phyloP scores from a whole-genome alignment of 495 filamentous ascomycete species.

The Immersiella caudata region DNA sequence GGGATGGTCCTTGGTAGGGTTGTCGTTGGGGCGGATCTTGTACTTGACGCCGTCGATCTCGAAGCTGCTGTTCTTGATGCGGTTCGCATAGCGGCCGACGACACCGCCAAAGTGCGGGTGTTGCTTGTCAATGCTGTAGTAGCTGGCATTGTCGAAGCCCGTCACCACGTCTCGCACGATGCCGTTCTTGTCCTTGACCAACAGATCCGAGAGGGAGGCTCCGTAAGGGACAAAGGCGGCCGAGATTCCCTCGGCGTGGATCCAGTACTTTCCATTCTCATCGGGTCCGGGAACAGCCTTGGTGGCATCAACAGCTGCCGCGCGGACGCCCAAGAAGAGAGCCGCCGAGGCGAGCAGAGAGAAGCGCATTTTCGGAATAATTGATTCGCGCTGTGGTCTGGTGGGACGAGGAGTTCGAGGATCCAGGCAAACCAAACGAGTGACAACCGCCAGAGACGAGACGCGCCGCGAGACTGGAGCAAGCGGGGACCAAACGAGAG shows the following conservation, averaged over 20 bases:
- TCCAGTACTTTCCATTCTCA: slow-evolving; percentile 65
- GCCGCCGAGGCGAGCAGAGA: slow-evolving; percentile 14
- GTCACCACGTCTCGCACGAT: slow-evolving; percentile 67
- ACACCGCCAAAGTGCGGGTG: slow-evolving; percentile 78
- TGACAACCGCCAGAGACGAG: neutral
- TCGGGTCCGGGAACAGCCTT: slow-evolving; percentile 38
- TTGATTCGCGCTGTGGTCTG: neutral
- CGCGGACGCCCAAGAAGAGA: slow-evolving; percentile 12
- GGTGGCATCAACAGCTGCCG: neutral
- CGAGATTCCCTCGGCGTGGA: slow-evolving; percentile 70
- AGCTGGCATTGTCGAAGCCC: slow-evolving; percentile 76
- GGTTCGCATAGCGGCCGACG: slow-evolving; percentile 83
- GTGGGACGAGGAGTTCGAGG: neutral
- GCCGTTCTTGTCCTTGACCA: slow-evolving; percentile 72
- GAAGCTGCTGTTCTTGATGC: slow-evolving; percentile 85
- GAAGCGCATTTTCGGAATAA: slow-evolving; percentile 11
- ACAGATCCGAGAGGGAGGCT: slow-evolving; percentile 72
- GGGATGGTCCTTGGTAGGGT: slow-evolving; percentile 51
- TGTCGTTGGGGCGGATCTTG: slow-evolving; percentile 71
- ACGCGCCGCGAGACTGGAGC: neutral
- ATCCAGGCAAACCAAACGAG: neutral
- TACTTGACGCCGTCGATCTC: slow-evolving; percentile 66
- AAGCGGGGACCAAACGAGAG: neutral
- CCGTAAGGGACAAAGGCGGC: slow-evolving; percentile 79
- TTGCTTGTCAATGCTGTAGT: slow-evolving; percentile 66